Conservation (phyloP, 139 green algal genomes). For the Monoraphidium neglectum region DNA sequence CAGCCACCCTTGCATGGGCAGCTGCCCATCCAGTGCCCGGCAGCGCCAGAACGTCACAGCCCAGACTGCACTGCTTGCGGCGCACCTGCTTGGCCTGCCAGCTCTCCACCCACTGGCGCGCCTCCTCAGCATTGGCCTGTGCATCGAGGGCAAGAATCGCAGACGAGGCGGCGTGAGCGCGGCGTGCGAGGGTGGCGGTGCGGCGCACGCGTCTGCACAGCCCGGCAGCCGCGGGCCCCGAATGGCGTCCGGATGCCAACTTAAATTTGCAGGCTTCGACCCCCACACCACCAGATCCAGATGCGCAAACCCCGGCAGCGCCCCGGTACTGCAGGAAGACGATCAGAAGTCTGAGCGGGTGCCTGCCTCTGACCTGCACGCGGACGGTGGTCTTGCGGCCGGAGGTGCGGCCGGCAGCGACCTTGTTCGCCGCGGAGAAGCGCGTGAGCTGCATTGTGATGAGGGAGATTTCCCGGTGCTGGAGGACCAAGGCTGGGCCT, state of each 20-base stretch:
- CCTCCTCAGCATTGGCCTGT: slow-evolving; percentile 17
- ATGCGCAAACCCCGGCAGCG: too few species aligned
- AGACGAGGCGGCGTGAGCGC: background rate
- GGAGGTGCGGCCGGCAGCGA: too few species aligned
- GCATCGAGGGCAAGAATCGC: background rate
- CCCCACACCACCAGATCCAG: background rate
- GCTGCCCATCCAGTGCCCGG: too few species aligned
- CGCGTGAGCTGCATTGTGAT: too few species aligned
- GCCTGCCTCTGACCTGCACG: too few species aligned
- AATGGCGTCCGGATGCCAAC: background rate
- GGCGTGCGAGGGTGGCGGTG: background rate
- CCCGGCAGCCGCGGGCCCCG: background rate
- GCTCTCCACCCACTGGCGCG: slow-evolving; percentile 36
- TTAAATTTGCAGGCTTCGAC: background rate
- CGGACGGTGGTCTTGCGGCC: too few species aligned
- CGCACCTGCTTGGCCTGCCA: slow-evolving; percentile 41
- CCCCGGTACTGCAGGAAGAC: too few species aligned
- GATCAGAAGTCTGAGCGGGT: too few species aligned
- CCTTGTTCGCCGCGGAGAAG: too few species aligned
- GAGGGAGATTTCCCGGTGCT: background rate
- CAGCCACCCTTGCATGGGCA: background rate
- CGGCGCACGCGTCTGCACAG: background rate
- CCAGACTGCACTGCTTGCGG: too few species aligned
- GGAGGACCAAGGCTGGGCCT: background rate
- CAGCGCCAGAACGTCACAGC: too few species aligned